phyloP scores from a whole-genome alignment of 305 asterid genomes.

The Solanum aculeatissimum region DNA sequence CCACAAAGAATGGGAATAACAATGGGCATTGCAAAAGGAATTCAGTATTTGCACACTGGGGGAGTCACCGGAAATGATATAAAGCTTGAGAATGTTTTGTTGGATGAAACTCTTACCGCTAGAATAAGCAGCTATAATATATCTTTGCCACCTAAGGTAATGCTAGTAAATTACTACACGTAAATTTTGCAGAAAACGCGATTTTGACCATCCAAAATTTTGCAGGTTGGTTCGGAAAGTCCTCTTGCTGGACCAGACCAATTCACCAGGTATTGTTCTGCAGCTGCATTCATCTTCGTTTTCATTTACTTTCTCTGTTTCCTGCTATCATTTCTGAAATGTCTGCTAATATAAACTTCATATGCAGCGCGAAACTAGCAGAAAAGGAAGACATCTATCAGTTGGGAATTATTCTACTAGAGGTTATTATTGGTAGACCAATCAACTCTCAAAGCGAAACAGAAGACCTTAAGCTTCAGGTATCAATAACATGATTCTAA shows the following conservation, averaged over 20 bases:
- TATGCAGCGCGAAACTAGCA: constrained; percentile 31
- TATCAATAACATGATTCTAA: not conserved
- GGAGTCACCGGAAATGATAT: constrained; percentile 75
- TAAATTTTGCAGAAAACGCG: not conserved
- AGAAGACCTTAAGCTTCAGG: constrained; percentile 71
- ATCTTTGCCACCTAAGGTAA: constrained; percentile 65
- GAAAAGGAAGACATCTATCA: constrained; percentile 70
- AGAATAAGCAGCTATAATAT: constrained; percentile 77
- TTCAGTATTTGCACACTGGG: constrained; percentile 70
- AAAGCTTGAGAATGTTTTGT: constrained; percentile 52
- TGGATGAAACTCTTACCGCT: constrained; percentile 67
- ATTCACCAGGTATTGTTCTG: constrained; percentile 12
- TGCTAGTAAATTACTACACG: not conserved
- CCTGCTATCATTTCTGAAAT: not conserved
- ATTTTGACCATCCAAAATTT: not conserved
- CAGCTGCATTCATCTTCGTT: not conserved
- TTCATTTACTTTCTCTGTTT: not conserved
- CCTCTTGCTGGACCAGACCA: constrained; percentile 39
- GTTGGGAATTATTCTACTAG: constrained; percentile 66
- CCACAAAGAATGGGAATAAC: constrained; percentile 81
- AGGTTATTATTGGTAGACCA: constrained; percentile 59
- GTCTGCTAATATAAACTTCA: not conserved
- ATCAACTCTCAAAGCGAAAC: constrained; percentile 46
- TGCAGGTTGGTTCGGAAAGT: constrained; percentile 68
- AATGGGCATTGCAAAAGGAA: constrained; percentile 79